Base-by-base conservation (phyloP, 768 basidiomycete genomes). In the Xerocomellus intermedius region DNA sequence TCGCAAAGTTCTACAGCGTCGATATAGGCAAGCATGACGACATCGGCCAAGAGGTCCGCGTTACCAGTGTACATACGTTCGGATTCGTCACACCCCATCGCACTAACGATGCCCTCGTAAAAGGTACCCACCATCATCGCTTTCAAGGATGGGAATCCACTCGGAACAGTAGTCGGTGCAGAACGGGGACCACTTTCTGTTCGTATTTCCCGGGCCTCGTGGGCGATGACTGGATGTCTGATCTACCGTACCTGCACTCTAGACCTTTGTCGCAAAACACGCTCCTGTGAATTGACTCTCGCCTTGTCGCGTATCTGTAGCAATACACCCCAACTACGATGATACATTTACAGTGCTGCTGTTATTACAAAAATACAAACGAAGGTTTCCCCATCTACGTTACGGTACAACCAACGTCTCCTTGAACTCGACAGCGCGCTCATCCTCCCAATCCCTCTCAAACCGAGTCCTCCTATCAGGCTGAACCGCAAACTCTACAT, bases 391-490 rank as follows among this genome's bases (percentile, higher is more conserved):
- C 6, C 35, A 13, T 45, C 52, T 56, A 92, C 6, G 89, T 88
- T 19, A 86, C 6, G 89, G 88, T 19, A 86, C 87, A 6, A 90
- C 55, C n/a, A 77, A 74, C 59, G 79, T 75, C 67, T 86, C 86
- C 47, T 70, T 68, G 82, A 90, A 91, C 30, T 67, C 68, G 4
- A 75, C 77, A 14, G 64, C 69, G 0, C 16, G 3, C 8, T 60
- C 60, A 8, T 66, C 66, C 44, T 64, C 64, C 50, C 51, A 48
- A 8, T 69, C 74, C 64, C 77, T 77, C 59, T 70, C 76, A 52
- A 82, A 90, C 49, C 70, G 66, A 26, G 82, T 83, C 64, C 90
- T 72, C 58, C 76, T 75, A 59, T 90, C 80, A 9, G 87, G 87
- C 22, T 72, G 53, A 19, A 77, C 74, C 0, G 73, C 78, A 30